These are phyloP conservation scores for Pestalotiopsis fici DNA, from an alignment of 2,329 filamentous ascomycete species.

Conservation along the genomic window DNA sequence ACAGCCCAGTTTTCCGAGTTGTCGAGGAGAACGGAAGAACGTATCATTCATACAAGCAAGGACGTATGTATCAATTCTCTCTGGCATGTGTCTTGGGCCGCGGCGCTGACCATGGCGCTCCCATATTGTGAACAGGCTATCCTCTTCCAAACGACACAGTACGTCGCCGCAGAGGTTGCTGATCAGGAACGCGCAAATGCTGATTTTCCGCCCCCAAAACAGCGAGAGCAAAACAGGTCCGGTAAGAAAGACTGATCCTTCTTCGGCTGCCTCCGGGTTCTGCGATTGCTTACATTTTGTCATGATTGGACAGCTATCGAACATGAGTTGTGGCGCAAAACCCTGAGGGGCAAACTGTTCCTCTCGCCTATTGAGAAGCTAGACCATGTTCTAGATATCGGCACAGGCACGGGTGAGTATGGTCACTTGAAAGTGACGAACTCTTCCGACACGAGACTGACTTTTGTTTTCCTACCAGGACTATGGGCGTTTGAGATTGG, in stretches of 20 bases:
- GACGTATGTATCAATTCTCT: conserved; percentile 10
- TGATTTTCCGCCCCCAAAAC: background rate
- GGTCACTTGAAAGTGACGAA: background rate
- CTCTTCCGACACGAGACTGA: background rate
- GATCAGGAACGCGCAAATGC: background rate
- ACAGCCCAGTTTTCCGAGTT: conserved; percentile 11
- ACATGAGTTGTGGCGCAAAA: conserved; percentile 12
- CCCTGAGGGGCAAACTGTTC: conserved; percentile 7
- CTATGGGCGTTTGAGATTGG: conserved; percentile 13
- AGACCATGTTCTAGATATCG: conserved; percentile 12
- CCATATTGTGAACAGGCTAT: conserved; percentile 6
- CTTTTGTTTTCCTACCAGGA: background rate
- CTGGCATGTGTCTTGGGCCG: background rate
- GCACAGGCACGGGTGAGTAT: conserved; percentile 13
- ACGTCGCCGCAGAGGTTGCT: background rate
- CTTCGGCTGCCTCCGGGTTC: background rate
- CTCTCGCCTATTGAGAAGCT: conserved; percentile 11
- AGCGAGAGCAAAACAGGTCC: conserved; percentile 4
- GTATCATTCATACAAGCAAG: conserved; percentile 15
- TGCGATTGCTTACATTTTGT: background rate
- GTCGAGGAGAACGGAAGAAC: conserved; percentile 15
- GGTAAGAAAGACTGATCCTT: background rate
- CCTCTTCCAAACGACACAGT: conserved; percentile 12
- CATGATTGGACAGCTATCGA: conserved; percentile 7
- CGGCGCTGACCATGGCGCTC: background rate